A percentile compares a stretch with the other conserved stretches of the same genome.
Conservation (phyloP, 2,329 filamentous ascomycete genomes). For the Colletotrichum magnum region DNA sequence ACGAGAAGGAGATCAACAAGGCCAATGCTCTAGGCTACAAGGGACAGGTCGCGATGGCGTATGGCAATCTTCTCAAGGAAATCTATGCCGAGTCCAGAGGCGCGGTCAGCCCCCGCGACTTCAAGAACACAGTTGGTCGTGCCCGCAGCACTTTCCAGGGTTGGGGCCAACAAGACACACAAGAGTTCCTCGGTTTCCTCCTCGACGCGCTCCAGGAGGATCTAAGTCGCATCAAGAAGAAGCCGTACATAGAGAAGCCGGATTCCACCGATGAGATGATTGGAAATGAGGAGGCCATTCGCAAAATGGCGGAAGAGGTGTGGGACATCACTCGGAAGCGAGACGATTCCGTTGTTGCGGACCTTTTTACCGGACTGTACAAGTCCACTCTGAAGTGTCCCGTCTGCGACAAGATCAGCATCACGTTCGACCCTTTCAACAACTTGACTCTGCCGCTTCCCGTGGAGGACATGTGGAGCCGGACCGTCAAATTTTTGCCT, state of each 20-base stretch:
- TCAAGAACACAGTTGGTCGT: constrained; percentile 86
- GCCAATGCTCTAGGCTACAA: constrained; percentile 88
- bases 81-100: constrained; percentile 81
- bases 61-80: constrained; percentile 80
- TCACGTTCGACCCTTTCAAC: constrained; percentile 98
- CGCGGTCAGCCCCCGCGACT: constrained; percentile 83
- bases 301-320: constrained; percentile 87
- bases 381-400: constrained; percentile 97
- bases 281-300: constrained; percentile 83
- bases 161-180: constrained; percentile 96
- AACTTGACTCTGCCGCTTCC: constrained; percentile 93
- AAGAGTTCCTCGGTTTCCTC: constrained; percentile 95
- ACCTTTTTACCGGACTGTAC: constrained; percentile 97
- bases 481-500: constrained; percentile 83
- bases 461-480: constrained; percentile 85
- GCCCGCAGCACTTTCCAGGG: constrained; percentile 91
- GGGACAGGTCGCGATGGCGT: constrained; percentile 88
- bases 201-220: constrained; percentile 97
- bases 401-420: constrained; percentile 92
- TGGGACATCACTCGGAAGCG: constrained; percentile 93
- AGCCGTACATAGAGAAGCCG: constrained; percentile 97
- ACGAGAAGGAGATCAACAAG: constrained; percentile 85
- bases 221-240: constrained; percentile 92
- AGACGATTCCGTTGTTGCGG: constrained; percentile 95
- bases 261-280: constrained; percentile 98